These are phyloP conservation scores for Amaranthus tricolor DNA, from an alignment of 179 eudicot genomes.

Conservation along the genomic window DNA sequence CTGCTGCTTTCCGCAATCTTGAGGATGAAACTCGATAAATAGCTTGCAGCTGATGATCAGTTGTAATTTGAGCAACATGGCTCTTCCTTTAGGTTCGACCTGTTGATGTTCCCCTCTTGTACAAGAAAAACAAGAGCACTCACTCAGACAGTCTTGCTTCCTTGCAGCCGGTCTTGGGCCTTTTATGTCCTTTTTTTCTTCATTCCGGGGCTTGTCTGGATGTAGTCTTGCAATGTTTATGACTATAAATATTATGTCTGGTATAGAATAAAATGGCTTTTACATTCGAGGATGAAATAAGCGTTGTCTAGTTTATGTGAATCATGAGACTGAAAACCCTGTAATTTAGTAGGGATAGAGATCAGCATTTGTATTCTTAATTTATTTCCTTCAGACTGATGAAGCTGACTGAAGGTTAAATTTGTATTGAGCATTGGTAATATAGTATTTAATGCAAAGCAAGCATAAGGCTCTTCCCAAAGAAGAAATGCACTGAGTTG, in stretches of 20 bases:
- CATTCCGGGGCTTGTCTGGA: constrained; percentile 17
- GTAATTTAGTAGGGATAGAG: constrained; percentile 22
- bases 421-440: not conserved
- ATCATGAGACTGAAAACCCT: constrained; percentile 24
- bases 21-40: constrained; percentile 90
- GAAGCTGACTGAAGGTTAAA: constrained; percentile 17
- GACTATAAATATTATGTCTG: constrained; percentile 19
- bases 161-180: constrained; percentile 18
- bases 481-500: no score
- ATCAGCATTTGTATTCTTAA: constrained; percentile 29
- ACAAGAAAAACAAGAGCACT: constrained; percentile 25
- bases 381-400: constrained; percentile 21
- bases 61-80: constrained; percentile 19
- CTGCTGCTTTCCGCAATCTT: constrained; percentile 88
- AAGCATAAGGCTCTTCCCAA: no score
- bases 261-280: constrained; percentile 28
- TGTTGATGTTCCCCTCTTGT: constrained; percentile 24
- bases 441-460: no score
- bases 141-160: constrained; percentile 23
- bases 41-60: not conserved
- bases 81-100: constrained; percentile 9
- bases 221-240: constrained; percentile 19
- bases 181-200: not conserved
- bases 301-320: constrained; percentile 24
- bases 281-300: constrained; percentile 20